Evolutionary conservation across 805 yeast genomes (phyloP), one percentile per base, ranked within the genome.

Genomic region (Candida silvatica): DNA sequence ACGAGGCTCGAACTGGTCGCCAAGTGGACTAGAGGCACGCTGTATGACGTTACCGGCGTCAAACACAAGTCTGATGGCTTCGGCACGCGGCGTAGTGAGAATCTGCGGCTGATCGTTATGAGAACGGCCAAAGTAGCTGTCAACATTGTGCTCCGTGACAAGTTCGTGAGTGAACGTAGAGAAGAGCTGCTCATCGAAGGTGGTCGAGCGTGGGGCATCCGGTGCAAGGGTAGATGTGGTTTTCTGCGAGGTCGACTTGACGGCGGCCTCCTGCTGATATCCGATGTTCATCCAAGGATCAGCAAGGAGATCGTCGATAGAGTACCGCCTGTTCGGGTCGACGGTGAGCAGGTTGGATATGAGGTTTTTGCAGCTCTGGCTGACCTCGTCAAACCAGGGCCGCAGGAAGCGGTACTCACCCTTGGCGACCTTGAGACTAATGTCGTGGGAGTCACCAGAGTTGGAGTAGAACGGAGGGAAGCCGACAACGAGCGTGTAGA

Each of bases 371-470:
- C 87, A 88, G 25, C 77, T 85, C 27, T 53, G 58, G 34, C 80
- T 68, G 24, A 83, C 79, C 52, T 83, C 94, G 56, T 82, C 92
- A 85, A 92, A 83, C 94, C 94, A 83, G 2, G 94, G 94, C 39
- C 71, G 61, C 35, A 83, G 61, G 52, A 81, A 83, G n/a, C 74
- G 71, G 55, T 70, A 83, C 37, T 81, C 78, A 24, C 92, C 94
- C 31, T 65, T 66, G 9, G 81, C 65, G 22, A 81, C 84, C 52
- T 82, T 83, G 36, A 68, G 67, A 4, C 87, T 77, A 31, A 83
- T 61, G 33, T 64, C 66, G 42, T 66, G 66, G 3, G 76, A 67
- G 47, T 80, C 79, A 40, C 54, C 59, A 30, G 52, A 53, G 41
- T 78, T 82, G 46, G 84, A 90, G 51, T 76, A 79, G 49, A 78